Conservation (phyloP, 2,329 filamentous ascomycete genomes). For the Claviceps citrina region DNA sequence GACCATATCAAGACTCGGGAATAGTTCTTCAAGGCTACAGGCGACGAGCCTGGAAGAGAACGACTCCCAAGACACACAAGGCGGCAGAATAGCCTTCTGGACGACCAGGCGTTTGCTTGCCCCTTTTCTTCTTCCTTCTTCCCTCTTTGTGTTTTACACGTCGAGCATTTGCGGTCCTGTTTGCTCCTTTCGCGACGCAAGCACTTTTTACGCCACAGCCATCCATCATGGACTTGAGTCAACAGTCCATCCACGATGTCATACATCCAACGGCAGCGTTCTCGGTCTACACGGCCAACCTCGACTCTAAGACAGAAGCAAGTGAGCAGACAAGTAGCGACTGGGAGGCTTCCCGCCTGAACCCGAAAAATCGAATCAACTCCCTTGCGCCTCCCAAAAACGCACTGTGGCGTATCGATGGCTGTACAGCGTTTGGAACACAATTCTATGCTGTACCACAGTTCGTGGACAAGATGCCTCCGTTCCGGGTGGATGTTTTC, state of each 20-base stretch:
- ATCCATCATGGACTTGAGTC: conserved; percentile 37
- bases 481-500: conserved; percentile 43
- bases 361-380: conserved; percentile 46
- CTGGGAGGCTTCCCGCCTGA: conserved; percentile 37
- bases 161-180: no score
- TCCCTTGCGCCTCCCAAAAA: conserved; percentile 30
- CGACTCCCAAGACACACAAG: no score
- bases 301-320: neutral
- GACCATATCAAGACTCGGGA: neutral
- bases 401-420: conserved; percentile 43
- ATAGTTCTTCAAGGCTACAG: neutral
- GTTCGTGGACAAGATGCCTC: conserved; percentile 30
- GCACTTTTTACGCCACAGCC: no score
- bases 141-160: no score
- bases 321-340: conserved; percentile 2
- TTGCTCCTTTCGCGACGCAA: no score
- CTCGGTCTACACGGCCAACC: conserved; percentile 6
- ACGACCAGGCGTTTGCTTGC: no score
- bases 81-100: no score
- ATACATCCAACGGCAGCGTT: conserved; percentile 45
- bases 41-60: neutral
- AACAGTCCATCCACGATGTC: conserved; percentile 36
- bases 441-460: conserved; percentile 42
- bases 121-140: no score
- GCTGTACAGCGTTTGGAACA: conserved; percentile 39